Percentiles rank a stretch among this genome's conserved stretches.
phyloP scores from a whole-genome alignment of 768 basidiomycete species.

The Termitomyces sp. region DNA sequence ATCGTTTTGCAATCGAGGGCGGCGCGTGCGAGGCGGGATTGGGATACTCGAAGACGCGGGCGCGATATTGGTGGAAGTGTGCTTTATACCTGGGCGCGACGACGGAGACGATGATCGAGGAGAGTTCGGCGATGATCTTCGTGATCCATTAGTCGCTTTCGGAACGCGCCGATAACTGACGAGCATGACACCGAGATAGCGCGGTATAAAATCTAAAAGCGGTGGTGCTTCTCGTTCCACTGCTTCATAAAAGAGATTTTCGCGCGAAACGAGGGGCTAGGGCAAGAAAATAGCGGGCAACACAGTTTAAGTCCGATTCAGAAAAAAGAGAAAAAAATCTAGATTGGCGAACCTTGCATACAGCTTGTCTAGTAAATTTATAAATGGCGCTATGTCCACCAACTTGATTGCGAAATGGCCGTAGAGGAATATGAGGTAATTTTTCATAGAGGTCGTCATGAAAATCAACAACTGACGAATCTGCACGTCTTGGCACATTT shows the following conservation, averaged over 20 bases:
- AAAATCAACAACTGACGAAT: conserved; percentile 33
- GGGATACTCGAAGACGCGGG: conserved; percentile 14
- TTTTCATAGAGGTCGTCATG: conserved; percentile 42
- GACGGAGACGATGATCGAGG: conserved; percentile 20
- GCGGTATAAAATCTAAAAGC: conserved; percentile 91
- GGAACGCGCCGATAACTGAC: conserved; percentile 89
- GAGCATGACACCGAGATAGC: conserved; percentile 97
- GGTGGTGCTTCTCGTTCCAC: conserved; percentile 94
- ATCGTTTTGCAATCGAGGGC: conserved; percentile 21
- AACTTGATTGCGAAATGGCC: conserved; percentile 96
- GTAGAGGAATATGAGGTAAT: conserved; percentile 85
- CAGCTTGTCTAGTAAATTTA: conserved; percentile 95
- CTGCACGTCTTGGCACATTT: conserved; percentile 1
- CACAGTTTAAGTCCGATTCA: conserved; percentile 19
- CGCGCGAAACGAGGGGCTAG: conserved; percentile 93
- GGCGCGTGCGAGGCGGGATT: conserved; percentile 14
- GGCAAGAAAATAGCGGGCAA: conserved; percentile 14
- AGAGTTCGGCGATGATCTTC: conserved; percentile 17
- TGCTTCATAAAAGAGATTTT: conserved; percentile 97
- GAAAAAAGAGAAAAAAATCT: conserved; percentile 9
- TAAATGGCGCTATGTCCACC: conserved; percentile 97
- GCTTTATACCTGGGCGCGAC: conserved; percentile 19
- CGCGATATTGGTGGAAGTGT: conserved; percentile 23
- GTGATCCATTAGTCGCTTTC: conserved; percentile 29
- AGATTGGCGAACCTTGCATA: conserved; percentile 82